Evolutionary conservation across 2,329 filamentous ascomycete genomes (phyloP).

Genomic region (Anthostomella pinea): DNA sequence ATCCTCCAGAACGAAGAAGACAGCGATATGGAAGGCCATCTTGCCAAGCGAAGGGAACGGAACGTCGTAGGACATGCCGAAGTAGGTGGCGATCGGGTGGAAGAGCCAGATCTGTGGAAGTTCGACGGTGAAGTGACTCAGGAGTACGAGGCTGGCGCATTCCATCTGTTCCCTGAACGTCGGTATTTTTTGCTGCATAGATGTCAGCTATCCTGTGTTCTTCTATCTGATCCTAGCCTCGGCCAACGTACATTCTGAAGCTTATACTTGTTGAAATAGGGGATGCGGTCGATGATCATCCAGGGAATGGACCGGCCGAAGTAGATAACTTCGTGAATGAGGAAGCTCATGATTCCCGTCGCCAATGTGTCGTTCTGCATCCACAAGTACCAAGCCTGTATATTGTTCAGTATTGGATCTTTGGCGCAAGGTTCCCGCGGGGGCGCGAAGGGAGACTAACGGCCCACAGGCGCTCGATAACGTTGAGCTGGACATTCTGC

Average conservation of each 20-base stretch:
- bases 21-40: constrained; percentile 85
- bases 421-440: no score
- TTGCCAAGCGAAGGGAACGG: constrained; percentile 84
- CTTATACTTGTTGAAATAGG: constrained; percentile 90
- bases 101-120: constrained; percentile 99
- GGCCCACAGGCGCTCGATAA: constrained; percentile 85
- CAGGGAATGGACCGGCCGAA: constrained; percentile 89
- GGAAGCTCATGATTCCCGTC: constrained; percentile 95
- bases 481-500: constrained; percentile 82
- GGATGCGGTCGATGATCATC: constrained; percentile 86
- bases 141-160: constrained; percentile 86
- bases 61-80: constrained; percentile 81
- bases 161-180: constrained; percentile 92
- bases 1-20: constrained; percentile 96
- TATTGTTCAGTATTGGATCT: no score
- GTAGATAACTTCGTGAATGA: constrained; percentile 92
- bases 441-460: constrained; percentile 54
- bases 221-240: neutral
- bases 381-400: constrained; percentile 84
- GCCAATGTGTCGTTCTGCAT: constrained; percentile 98
- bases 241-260: constrained; percentile 78
- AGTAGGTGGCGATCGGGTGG: constrained; percentile 92
- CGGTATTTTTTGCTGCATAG: constrained; percentile 68
- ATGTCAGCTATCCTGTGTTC: constrained; percentile 20
- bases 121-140: constrained; percentile 97